Conservation (phyloP, 495 filamentous ascomycete genomes). For the Penicillium bovifimosum region DNA sequence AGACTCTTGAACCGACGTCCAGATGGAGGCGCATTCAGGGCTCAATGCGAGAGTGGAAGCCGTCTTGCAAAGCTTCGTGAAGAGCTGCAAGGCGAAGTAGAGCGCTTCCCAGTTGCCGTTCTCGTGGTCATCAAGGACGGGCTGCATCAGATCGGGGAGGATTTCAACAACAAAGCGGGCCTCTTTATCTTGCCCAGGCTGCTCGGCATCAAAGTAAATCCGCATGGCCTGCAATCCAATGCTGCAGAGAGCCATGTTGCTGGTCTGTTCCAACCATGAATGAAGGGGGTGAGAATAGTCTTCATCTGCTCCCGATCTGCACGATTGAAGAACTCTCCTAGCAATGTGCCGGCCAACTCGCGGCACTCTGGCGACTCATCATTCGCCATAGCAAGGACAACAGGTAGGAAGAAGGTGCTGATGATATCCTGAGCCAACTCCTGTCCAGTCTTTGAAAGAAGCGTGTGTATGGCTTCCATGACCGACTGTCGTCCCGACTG, state of each 20-base stretch:
- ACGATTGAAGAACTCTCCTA: slow-evolving; percentile 74
- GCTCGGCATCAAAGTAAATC: slow-evolving; percentile 71
- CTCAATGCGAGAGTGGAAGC: slow-evolving; percentile 59
- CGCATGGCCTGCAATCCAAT: slow-evolving; percentile 74
- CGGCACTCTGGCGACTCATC: slow-evolving; percentile 84
- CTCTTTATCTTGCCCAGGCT: slow-evolving; percentile 58
- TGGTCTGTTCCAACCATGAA: slow-evolving; percentile 70
- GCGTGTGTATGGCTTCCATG: slow-evolving; percentile 79
- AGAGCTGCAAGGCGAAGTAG: slow-evolving; percentile 64
- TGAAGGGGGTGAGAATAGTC: slow-evolving; percentile 63
- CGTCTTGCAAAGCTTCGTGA: slow-evolving; percentile 60
- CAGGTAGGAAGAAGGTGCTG: slow-evolving; percentile 74
- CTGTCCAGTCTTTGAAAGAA: slow-evolving; percentile 74
- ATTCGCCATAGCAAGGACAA: slow-evolving; percentile 79
- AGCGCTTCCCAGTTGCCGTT: slow-evolving; percentile 71
- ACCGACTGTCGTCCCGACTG: slow-evolving; percentile 83
- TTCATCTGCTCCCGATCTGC: slow-evolving; percentile 67
- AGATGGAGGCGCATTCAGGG: slow-evolving; percentile 50
- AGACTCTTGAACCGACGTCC: slow-evolving; percentile 58
- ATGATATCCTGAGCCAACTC: slow-evolving; percentile 77
- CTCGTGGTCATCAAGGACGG: slow-evolving; percentile 41
- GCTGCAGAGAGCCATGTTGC: slow-evolving; percentile 61
- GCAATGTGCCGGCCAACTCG: slow-evolving; percentile 70
- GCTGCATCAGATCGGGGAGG: slow-evolving; percentile 46
- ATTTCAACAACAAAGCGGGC: slow-evolving; percentile 38